Conservation (phyloP, 148 eudicot genomes). For the Linanthus parryae region DNA sequence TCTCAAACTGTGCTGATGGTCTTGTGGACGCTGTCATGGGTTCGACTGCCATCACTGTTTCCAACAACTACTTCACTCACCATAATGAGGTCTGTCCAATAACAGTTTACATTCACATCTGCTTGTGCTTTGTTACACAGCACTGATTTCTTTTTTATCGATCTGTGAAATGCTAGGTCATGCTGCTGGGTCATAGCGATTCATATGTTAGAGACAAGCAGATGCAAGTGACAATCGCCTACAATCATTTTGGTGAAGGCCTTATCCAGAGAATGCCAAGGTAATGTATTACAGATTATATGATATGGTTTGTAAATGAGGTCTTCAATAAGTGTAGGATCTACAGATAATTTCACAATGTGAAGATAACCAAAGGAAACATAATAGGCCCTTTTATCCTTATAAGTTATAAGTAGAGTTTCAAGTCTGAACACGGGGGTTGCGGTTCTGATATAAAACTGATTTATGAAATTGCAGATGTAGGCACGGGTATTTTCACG, state of each 20-base stretch:
- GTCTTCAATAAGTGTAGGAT: too few relatives aligned
- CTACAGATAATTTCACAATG: too few relatives aligned
- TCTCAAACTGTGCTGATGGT: slow-evolving; percentile 85
- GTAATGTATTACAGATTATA: too few relatives aligned
- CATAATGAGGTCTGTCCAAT: slow-evolving; percentile 69
- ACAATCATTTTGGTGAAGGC: slow-evolving; percentile 88
- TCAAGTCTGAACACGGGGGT: too few relatives aligned
- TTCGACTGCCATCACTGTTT: slow-evolving; percentile 80
- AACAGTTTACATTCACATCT: not conserved
- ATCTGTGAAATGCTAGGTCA: slow-evolving; percentile 38
- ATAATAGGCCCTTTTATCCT: too few relatives aligned
- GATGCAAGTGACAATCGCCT: slow-evolving; percentile 94
- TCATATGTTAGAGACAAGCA: slow-evolving; percentile 59
- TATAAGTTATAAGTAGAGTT: too few relatives aligned
- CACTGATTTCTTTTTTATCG: slow-evolving; percentile 2
- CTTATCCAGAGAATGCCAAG: slow-evolving; percentile 96
- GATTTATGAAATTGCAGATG: slow-evolving; percentile 42
- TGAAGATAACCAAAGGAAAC: too few relatives aligned
- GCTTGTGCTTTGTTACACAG: not conserved
- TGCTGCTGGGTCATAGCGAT: slow-evolving; percentile 87
- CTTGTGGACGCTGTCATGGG: slow-evolving; percentile 92
- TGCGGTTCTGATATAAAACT: slow-evolving; percentile 1
- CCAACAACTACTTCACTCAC: slow-evolving; percentile 86
- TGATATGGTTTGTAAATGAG: too few relatives aligned
- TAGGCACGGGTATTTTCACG: slow-evolving; percentile 91